Base-by-base conservation (phyloP, 257 asterid species). In the Cordia subcordata region DNA sequence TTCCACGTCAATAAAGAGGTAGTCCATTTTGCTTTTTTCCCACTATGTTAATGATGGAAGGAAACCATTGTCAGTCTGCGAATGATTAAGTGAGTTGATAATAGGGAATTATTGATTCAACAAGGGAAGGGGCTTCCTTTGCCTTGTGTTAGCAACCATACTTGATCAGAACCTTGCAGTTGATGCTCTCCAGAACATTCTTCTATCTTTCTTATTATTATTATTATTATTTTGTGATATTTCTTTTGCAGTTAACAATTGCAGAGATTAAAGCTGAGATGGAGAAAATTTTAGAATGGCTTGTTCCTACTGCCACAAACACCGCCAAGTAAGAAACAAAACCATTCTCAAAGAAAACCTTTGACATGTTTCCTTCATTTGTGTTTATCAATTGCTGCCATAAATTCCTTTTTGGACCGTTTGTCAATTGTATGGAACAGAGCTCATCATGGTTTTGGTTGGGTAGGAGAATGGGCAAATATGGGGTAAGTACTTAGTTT, bases 381-480 rank as follows among this genome's bases (percentile, higher is more conserved):
- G 19, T 6, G 15, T 23, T 49, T 49, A 44, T 56, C 11, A 61
- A 38, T 20, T n/a, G 44, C 23, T 54, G 44, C 44, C 27, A 6
- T 11, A 37, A 58, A 63, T 50, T 57, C 9, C 17, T 8, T 68
- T 45, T 19, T 53, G 21, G 45, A 12, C 37, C 40, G 10, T 27
- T 38, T 55, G 38, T 13, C 1, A 59, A 51, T 10, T 39, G 13
- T 55, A 60, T 64, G 55, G 27, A 56, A 62, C 79, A 88, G 96
- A 67, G 96, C 87, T 52, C 85, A 88, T 74, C 87, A 88, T 57
- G 96, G 96, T 63, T 88, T 85, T 57, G 96, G 96, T 49, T 87
- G 96, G 96, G 96, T 87, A 42, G 96, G 96, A 69, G 96, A 87
- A 75, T 87, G 96, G 96, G 96, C 71, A 53, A 79, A 64, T 75